Base-by-base conservation (phyloP, 331 rosid species). In the Spiraea crenata region DNA sequence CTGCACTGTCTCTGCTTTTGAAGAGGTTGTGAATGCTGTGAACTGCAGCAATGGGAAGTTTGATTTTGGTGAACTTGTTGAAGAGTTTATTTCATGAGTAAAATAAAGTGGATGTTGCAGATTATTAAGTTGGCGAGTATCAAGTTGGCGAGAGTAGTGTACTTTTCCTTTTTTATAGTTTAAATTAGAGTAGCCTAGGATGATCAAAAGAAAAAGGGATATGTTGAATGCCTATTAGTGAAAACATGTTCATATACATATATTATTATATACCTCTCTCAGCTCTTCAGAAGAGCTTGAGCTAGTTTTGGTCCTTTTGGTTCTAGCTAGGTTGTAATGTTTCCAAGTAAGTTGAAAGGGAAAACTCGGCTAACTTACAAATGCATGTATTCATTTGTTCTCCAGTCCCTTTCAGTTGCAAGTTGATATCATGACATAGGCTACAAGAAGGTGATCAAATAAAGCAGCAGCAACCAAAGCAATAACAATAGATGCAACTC, bases 1-100 rank as follows among this genome's bases (percentile, higher is more conserved):
- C 14, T 90, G 96, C 80, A 86, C 76, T 56, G 93, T 88, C 64
- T 83, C 82, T 4, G 70, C 97, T 4, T 92, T 92, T 75, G 84
- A 82, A 56, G 88, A 92, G 74, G 93, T 90, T 9, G 60, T 90
- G 0, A 82, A 41, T 71, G 89, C 86, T 72, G 81, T 92, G 12
- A 84, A 88, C 78, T 87, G 88, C 79, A 77, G 81, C 71, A 77
- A 87, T 40, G 88, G 86, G 62, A 81, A 74, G 75, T 92, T 90
- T 79, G 83, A 90, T 70, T 70, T 90, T 55, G 90, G 87, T 20
- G 79, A 82, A 5, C 71, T 86, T 54, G 86, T 90, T 50, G 84
- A 74, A 59, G 98, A 92, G 63, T 83, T 92, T 52, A 60, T 82
- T 49, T 79, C 74, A 39, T 60, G 62, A 34, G 67, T 34, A 31